Conservation (phyloP, 306 rosid species). For the Vigna reflexopilosa region DNA sequence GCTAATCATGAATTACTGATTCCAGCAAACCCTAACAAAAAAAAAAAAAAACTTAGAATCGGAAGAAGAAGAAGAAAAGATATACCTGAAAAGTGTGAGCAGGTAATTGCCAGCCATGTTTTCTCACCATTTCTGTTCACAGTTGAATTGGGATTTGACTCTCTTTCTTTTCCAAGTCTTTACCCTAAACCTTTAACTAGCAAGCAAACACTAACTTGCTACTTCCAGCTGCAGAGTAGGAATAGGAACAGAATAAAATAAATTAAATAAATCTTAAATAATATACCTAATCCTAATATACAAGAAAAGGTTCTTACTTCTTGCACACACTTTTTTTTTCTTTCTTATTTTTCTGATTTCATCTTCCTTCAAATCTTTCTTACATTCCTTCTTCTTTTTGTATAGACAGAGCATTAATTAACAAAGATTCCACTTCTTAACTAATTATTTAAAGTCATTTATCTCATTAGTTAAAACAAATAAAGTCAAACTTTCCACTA, state of each 20-base stretch:
- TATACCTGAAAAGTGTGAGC: constrained; percentile 97
- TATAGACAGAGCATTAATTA: too few species aligned
- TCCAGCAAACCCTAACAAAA: constrained; percentile 55
- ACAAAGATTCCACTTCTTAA: too few species aligned
- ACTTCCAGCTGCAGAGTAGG: constrained; percentile 26
- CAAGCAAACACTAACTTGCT: constrained; percentile 33
- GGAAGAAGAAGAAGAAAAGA: constrained; percentile 11
- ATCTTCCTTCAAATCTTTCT: background rate
- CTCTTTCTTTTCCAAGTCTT: background rate
- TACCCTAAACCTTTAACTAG: constrained; percentile 30
- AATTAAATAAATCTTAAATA: background rate
- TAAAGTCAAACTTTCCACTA: too few species aligned
- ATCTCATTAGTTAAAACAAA: too few species aligned
- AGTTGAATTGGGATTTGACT: constrained; percentile 28
- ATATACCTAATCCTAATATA: constrained; percentile 38
- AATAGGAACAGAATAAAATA: background rate
- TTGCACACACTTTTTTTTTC: background rate
- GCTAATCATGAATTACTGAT: background rate
- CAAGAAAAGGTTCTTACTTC: constrained; percentile 10
- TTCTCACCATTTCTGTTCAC: constrained; percentile 73
- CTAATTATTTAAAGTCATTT: too few species aligned
- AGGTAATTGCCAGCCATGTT: constrained; percentile 98
- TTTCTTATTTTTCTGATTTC: too few species aligned
- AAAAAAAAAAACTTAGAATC: constrained; percentile 7
- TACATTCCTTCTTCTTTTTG: background rate